phyloP scores from a whole-genome alignment of 129 eudicot genomes.

The Helianthus annuus region DNA sequence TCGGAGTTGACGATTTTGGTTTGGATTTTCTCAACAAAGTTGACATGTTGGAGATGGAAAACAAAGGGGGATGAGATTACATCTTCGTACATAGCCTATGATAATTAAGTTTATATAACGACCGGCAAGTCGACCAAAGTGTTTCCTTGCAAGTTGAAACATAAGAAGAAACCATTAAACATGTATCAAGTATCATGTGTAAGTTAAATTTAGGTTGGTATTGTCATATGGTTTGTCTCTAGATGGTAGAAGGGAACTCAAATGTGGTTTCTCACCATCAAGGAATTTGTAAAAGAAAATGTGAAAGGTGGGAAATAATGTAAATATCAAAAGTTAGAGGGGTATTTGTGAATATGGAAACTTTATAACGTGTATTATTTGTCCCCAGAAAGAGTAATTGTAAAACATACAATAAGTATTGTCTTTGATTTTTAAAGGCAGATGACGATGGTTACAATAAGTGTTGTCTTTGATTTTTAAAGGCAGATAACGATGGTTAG shows the following conservation, averaged over 20 bases:
- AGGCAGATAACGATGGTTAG: not conserved
- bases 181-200: not conserved
- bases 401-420: not conserved
- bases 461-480: not conserved
- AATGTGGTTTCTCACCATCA: slow-evolving; percentile 7
- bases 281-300: not conserved
- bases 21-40: slow-evolving; percentile 48
- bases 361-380: not conserved
- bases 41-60: slow-evolving; percentile 32
- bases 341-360: slow-evolving; percentile 16
- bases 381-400: not conserved
- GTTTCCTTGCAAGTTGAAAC: not conserved
- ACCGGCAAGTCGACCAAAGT: not conserved
- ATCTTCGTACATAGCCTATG: no score
- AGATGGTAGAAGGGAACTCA: slow-evolving; percentile 3
- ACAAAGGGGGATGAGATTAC: not conserved
- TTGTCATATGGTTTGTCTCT: not conserved
- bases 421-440: not conserved
- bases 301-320: not conserved
- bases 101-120: not conserved
- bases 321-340: slow-evolving; percentile 8
- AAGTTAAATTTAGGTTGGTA: not conserved
- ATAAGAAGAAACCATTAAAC: not conserved
- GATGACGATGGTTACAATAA: not conserved
- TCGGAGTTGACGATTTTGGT: slow-evolving; percentile 70